These are phyloP conservation scores for Citrus reticulata DNA, from an alignment of 345 rosid genomes.

Conservation along the genomic window DNA sequence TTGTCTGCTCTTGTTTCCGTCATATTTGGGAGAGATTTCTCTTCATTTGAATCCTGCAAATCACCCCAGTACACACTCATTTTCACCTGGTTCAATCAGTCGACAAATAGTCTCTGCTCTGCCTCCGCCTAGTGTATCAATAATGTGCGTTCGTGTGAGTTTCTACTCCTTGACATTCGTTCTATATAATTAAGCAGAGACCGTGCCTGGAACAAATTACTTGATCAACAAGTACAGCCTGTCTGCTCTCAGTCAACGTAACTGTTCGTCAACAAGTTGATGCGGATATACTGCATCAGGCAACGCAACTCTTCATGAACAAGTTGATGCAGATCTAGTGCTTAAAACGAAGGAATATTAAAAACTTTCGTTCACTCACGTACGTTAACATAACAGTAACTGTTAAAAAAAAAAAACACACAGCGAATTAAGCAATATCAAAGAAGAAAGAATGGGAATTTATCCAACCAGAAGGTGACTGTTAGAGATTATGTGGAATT, in stretches of 20 bases:
- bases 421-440: too few species aligned
- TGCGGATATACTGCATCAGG: not conserved
- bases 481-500: slow-evolving; percentile 8
- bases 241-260: not conserved
- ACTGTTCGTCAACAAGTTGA: not conserved
- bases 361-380: too few species aligned
- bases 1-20: slow-evolving; percentile 70
- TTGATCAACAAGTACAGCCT: not conserved
- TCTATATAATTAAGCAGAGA: not conserved
- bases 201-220: not conserved
- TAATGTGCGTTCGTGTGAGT: not conserved
- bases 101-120: too few species aligned
- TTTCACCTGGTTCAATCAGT: not conserved
- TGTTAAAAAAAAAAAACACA: too few species aligned
- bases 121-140: not conserved
- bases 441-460: not conserved
- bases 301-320: not conserved
- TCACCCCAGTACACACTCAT: slow-evolving; percentile 91
- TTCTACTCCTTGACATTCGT: not conserved
- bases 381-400: too few species aligned
- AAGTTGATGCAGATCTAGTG: not conserved
- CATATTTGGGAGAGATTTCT: slow-evolving; percentile 94
- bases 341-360: too few species aligned
- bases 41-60: slow-evolving; percentile 72
- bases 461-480: not conserved